Evolutionary conservation across 345 rosid genomes (phyloP).

Genomic region (Eucalyptus erythrocorys): DNA sequence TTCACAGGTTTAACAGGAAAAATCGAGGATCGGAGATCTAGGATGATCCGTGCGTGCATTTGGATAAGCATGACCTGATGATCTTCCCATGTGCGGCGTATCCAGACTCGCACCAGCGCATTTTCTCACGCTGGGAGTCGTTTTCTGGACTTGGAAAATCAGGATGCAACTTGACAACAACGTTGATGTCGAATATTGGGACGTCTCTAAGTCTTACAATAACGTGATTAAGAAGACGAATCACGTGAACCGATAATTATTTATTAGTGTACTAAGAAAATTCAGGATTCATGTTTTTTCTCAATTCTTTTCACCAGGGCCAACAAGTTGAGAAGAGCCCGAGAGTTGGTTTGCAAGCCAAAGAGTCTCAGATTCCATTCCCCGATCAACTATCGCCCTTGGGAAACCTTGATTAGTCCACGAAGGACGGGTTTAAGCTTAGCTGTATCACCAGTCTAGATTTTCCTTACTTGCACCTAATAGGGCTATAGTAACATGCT

Average conservation of each 20-base stretch:
- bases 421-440: not conserved
- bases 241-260: not conserved
- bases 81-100: not conserved
- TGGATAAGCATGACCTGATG: not conserved
- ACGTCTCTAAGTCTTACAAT: not conserved
- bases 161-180: not conserved
- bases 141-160: not conserved
- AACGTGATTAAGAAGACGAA: not conserved
- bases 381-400: accelerated
- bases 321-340: not conserved
- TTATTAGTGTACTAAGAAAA: accelerated
- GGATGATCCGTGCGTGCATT: not conserved
- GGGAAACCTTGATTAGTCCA: not conserved
- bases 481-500: not conserved
- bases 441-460: not conserved
- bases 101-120: not conserved
- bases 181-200: not conserved
- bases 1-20: not conserved
- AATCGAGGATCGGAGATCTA: not conserved
- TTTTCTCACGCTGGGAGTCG: not conserved
- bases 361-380: not conserved
- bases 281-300: not conserved
- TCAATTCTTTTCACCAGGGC: not conserved
- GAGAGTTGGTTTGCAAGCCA: not conserved
- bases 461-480: not conserved